Percentiles rank a stretch among this genome's conserved stretches.
These are phyloP conservation scores for Aspergillus indologenus DNA, from an alignment of 495 filamentous ascomycete genomes.

Conservation along the genomic window DNA sequence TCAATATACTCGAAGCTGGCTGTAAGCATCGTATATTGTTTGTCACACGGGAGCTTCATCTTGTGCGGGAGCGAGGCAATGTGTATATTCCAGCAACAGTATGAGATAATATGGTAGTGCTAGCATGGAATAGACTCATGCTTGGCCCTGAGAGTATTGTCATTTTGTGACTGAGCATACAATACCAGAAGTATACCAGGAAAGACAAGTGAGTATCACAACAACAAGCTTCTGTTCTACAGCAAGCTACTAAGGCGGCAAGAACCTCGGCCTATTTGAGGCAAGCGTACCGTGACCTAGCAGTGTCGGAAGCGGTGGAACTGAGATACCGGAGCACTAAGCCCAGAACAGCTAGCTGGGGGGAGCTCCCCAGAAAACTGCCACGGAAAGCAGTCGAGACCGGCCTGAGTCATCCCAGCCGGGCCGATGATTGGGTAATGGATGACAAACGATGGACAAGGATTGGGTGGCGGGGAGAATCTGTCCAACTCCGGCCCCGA, in stretches of 20 bases:
- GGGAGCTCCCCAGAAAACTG: neutral
- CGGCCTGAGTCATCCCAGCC: neutral
- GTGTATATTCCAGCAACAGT: neutral
- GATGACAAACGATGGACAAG: neutral
- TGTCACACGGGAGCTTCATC: neutral
- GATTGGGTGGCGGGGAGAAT: conserved; percentile 2
- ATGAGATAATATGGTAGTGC: neutral
- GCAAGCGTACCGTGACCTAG: neutral
- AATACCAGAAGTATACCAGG: no score
- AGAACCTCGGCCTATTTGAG: no score
- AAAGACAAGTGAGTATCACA: no score
- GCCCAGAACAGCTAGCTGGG: neutral
- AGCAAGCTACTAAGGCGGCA: no score
- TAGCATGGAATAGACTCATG: neutral
- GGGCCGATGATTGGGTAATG: neutral
- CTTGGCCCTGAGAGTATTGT: no score
- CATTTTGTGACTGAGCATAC: no score
- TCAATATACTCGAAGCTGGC: neutral
- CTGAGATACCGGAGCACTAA: neutral
- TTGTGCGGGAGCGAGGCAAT: neutral
- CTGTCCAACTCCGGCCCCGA: conserved; percentile 8
- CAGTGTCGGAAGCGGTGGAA: neutral
- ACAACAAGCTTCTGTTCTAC: no score
- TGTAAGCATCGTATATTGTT: neutral
- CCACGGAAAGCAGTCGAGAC: neutral